Base-by-base conservation (phyloP, 257 asterid genomes). In the Craterostigma plantagineum region DNA sequence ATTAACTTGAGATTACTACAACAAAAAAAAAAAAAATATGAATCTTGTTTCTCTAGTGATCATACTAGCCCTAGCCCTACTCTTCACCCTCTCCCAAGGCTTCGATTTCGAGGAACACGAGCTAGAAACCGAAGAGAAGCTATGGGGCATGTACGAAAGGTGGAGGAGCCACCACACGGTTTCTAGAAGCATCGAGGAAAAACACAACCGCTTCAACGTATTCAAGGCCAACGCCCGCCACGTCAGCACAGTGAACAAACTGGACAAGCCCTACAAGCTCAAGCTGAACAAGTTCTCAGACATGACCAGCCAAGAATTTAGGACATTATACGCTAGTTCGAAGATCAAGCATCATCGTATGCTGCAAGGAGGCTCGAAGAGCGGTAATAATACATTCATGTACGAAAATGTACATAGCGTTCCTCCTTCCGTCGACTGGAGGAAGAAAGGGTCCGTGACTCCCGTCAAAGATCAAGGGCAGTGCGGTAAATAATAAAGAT, bases 151-250 rank as follows among this genome's bases (percentile, higher is more conserved):
- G 63, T 83, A 83, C 48, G 93, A 79, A 61, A 63, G 95, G 59
- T 79, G 95, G 95, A 62, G 95, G 58, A 76, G 81, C 70, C 74
- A 71, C 65, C 95, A 83, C 61, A 76, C 87, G 0, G 75, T 79
- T 34, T 59, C 95, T 0, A 83, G 65, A 18, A 79, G 72, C 33
- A 27, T 73, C 0, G 69, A 69, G 10, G 91, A 83, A 50, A 83
- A 83, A 41, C 72, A 71, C 18, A 67, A 41, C 62, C 69, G 91
- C 33, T 83, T 65, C 39, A 83, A 76, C 30, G 95, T 83, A 33
- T 83, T 83, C 18, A 83, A 76, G 62, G 71, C 84, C 14, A 79
- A 83, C 42, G 83, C 69, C 15, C 65, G 56, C 15, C 63, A 73
- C 55, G 72, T 83, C 8, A 66, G 76, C 50, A 54, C 51, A 14